Base-by-base conservation (phyloP, 78 protist genomes). In the slime mould (Dictyostelium discoideum) region DNA sequence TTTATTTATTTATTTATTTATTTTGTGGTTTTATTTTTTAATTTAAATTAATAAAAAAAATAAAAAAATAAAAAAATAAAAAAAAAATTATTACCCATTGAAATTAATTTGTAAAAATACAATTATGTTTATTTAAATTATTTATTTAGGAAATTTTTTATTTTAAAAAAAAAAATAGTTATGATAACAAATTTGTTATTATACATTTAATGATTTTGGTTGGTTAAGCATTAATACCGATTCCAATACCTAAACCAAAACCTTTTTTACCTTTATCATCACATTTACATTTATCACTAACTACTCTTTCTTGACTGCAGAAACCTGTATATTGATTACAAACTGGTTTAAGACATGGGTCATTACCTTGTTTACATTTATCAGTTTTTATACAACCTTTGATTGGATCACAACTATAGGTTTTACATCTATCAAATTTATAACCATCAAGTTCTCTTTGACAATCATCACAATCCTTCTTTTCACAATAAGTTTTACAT, bases 341-440 rank as follows among this genome's bases (percentile, higher is more conserved):
- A 74, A 29, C 20, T 74, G 81, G 48, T 26, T 26, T 37, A 16
- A 74, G 16, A 29, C 86, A 81, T 81, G 86, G 73, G 16, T 50
- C 60, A 26, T 5, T 14, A 18, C 44, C 63, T 81, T 81, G 86
- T 48, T 39, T 39, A 44, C 84, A 79, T 79, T 79, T 79, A 46
- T 79, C 84, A 22, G 29, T 37, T 50, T 39, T 82, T 11, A 50
- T 26, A 32, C 73, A 50, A 3, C 86, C 86, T 22, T 42, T 48
- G 13, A 39, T 14, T 48, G 86, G 72, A 29, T 81, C 72, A 54
- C 86, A 81, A 5, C 26, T 24, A 26, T 42, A 50, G 42, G 60
- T 42, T 16, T 79, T 79, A 37, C 84, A 79, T 79, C 7, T 18
- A 44, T 79, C 84, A 44, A 46, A 9, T 14, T 26, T 72, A 18